phyloP scores from a whole-genome alignment of 768 basidiomycete species.

The Naematelia aurantialba region DNA sequence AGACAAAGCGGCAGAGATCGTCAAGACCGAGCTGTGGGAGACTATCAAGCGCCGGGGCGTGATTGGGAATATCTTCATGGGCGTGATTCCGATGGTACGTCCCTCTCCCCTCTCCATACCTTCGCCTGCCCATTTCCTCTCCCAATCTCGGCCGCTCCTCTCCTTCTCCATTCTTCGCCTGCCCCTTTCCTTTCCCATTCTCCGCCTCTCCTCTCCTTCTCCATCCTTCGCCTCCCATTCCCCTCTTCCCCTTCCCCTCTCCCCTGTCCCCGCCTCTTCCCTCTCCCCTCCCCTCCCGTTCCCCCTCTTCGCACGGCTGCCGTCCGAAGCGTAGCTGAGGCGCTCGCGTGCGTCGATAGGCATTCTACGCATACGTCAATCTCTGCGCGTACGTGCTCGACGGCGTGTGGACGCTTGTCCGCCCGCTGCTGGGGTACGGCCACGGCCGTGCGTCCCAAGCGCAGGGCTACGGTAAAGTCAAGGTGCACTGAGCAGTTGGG shows the following conservation, averaged over 20 bases:
- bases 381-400: slow-evolving; percentile 14
- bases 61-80: slow-evolving; percentile 61
- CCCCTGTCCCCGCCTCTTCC: too few species aligned
- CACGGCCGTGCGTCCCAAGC: not conserved
- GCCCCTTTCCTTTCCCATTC: not conserved
- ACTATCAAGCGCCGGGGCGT: slow-evolving; percentile 59
- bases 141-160: not conserved
- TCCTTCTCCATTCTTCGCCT: not conserved
- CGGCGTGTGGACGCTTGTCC: slow-evolving; percentile 7
- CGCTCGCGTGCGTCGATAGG: too few species aligned
- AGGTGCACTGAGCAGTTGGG: too few species aligned
- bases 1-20: slow-evolving; percentile 52
- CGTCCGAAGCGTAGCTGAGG: too few species aligned
- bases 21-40: slow-evolving; percentile 62
- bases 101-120: not conserved
- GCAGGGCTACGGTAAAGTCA: too few species aligned
- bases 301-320: too few species aligned
- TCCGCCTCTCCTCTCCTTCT: not conserved
- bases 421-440: slow-evolving; percentile 11
- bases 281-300: too few species aligned
- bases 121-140: not conserved
- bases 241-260: too few species aligned
- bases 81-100: slow-evolving; percentile 53
- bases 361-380: slow-evolving; percentile 35
- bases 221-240: not conserved